phyloP scores from a whole-genome alignment of 2,329 filamentous ascomycete genomes.

The Pseudopyrenochaeta lycopersici region DNA sequence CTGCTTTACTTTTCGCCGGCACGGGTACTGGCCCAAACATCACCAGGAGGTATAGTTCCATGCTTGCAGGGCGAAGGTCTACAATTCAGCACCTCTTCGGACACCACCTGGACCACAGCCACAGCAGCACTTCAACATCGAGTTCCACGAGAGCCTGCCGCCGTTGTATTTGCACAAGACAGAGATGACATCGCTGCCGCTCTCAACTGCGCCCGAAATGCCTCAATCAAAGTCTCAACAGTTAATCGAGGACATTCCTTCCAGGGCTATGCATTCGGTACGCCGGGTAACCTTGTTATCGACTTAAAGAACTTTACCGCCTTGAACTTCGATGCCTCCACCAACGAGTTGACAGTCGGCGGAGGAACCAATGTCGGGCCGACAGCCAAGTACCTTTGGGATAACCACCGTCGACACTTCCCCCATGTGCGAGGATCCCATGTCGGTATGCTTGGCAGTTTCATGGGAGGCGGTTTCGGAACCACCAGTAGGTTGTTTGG shows the following conservation, averaged over 20 bases:
- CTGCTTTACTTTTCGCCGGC: not conserved
- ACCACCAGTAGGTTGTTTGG: constrained; percentile 16
- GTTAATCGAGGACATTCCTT: constrained; percentile 18
- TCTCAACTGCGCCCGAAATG: constrained; percentile 16
- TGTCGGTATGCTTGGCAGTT: constrained; percentile 13
- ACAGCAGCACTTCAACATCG: constrained; percentile 18
- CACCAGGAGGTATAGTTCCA: not conserved
- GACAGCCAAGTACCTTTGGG: constrained; percentile 13
- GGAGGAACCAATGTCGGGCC: constrained; percentile 18
- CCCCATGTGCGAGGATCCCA: constrained; percentile 20
- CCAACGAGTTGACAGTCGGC: constrained; percentile 17
- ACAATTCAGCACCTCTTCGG: constrained; percentile 9
- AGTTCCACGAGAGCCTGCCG: constrained; percentile 10
- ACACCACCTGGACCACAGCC: constrained; percentile 16
- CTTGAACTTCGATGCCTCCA: constrained; percentile 18
- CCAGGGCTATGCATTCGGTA: constrained; percentile 18
- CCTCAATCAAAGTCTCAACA: constrained; percentile 17
- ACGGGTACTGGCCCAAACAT: not conserved
- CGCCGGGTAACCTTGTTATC: constrained; percentile 18
- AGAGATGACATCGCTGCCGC: constrained; percentile 13
- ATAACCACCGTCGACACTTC: constrained; percentile 11
- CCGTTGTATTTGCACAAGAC: constrained; percentile 16
- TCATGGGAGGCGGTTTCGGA: constrained; percentile 16
- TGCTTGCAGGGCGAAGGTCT: constrained; percentile 1
- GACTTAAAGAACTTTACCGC: constrained; percentile 14